Evolutionary conservation across 805 yeast genomes (phyloP), one percentile per base, ranked within the genome.

Genomic region (Saccharomycopsis fodiens): DNA sequence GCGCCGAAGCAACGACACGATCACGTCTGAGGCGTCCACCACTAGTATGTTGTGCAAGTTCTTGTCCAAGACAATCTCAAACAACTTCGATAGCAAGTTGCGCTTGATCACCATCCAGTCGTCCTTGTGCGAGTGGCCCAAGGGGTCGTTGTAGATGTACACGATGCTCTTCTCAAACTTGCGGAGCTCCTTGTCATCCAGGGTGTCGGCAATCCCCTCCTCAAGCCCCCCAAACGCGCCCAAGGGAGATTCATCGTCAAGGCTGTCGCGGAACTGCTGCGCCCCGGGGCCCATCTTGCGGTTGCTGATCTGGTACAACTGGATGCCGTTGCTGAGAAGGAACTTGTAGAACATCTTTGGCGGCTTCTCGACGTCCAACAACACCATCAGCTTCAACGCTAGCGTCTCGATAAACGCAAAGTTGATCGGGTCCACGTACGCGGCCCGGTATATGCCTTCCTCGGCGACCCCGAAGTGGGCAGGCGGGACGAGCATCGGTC

Each of bases 391-490:
- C 52, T 74, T 75, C 43, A 91, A 68, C 22, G 72, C 68, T 23
- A 91, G 68, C 0, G 96, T 85, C 46, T 78, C 82, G 21, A 91
- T 59, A 57, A 89, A 91, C 22, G 93, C 82, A 47, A 81, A 70
- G 59, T 85, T 82, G 47, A 85, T 78, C 1, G 85, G 76, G 48
- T 84, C 91, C 8, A 91, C 63, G 54, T 79, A 78, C 3, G 93
- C 74, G 56, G 96, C 85, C 44, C 97, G 72, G 64, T 85, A 82
- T 1, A 91, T 67, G 0, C 95, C 95, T 21, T 82, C 80, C 63
- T 93, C 97, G 3, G 89, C 96, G 25, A 87, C 70, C 0, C 96
- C 95, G 66, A 85, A 93, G 59, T 85, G 85, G 41, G 87, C 91
- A 1, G 98, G 97, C 1, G 96, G 95, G 0, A 89, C 85, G 27